Percentiles rank a stretch among this genome's conserved stretches.
phyloP scores from a whole-genome alignment of 2,329 filamentous ascomycete genomes.

The Xylariaceae sp. region DNA sequence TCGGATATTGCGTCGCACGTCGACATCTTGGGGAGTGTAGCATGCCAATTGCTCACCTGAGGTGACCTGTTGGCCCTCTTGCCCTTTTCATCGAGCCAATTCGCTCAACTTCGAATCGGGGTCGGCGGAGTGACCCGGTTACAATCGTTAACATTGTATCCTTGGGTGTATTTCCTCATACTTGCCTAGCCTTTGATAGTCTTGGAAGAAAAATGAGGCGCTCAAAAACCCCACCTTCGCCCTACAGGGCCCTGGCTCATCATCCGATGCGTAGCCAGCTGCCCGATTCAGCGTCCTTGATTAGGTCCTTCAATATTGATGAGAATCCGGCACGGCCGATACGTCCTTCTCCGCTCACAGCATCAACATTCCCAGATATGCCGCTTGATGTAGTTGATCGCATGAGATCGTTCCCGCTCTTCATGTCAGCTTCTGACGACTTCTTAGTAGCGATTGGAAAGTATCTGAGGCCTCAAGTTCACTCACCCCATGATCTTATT shows the following conservation, averaged over 20 bases:
- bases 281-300: slow-evolving; percentile 69
- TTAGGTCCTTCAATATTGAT: slow-evolving; percentile 89
- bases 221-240: slow-evolving; percentile 41
- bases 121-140: not conserved
- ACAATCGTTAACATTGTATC: slow-evolving; percentile 3
- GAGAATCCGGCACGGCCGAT: slow-evolving; percentile 84
- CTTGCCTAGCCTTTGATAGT: slow-evolving; percentile 16
- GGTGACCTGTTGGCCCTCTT: slow-evolving; percentile 19
- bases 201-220: slow-evolving; percentile 30
- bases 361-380: slow-evolving; percentile 89
- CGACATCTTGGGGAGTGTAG: slow-evolving; percentile 29
- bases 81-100: slow-evolving; percentile 19
- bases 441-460: slow-evolving; percentile 87
- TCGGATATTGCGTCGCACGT: slow-evolving; percentile 21
- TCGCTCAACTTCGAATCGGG: slow-evolving; percentile 6
- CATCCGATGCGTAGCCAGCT: slow-evolving; percentile 50
- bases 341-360: slow-evolving; percentile 86
- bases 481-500: slow-evolving; percentile 86
- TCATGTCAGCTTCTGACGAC: slow-evolving; percentile 84
- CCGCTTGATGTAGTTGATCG: slow-evolving; percentile 91
- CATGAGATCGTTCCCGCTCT: slow-evolving; percentile 93
- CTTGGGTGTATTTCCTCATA: slow-evolving; percentile 15
- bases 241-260: slow-evolving; percentile 55
- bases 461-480: slow-evolving; percentile 84
- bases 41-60: slow-evolving; percentile 33